Base-by-base conservation (phyloP, 1,139 yeast genomes). In the Pichia sp. region DNA sequence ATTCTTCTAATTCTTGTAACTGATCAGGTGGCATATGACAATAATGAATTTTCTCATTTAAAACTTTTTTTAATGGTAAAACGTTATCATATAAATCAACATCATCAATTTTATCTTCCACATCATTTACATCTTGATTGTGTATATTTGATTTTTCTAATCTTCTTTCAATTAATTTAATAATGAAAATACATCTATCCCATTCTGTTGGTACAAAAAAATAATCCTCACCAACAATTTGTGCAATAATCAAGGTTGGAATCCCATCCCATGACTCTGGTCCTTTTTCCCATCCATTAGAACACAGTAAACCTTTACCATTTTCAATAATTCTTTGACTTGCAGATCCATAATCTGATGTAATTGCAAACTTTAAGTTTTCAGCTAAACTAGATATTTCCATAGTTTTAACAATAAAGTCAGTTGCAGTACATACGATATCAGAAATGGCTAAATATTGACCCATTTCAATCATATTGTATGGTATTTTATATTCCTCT, bases 181-280 rank as follows among this genome's bases (percentile, higher is more conserved):
- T 63, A 6, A 68, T 60, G 47, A 72, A 72, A 16, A 67, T 49
- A 34, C 74, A 70, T 38, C 80, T 56, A 35, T 71, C 76, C 74
- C 75, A 71, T 52, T 74, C 80, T 2, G 66, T 63, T 1, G 74
- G 73, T 5, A 72, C 72, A 52, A 67, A 74, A 46, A 74, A 74
- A 14, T 68, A 70, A 48, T 74, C 77, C 16, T 67, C 61, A 0
- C 70, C 67, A 6, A 73, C 61, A 5, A 72, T 69, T 21, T 67
- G 69, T 0, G 69, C 64, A 16, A 71, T 62, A 10, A 72, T 56
- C 2, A 60, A 51, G 1, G 55, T 55, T 0, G 78, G 76, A n/a
- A 74, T 60, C 0, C 61, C 66, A 41, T 64, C 68, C 77, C 78
- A 72, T 6, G 53, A 51, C n/a, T 57, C 59, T 5, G 61, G 59